Evolutionary conservation across 176 grass and related monocot species (phyloP), one percentile per base, ranked within the genome.

Genomic region (Rhynchospora tenuis): DNA sequence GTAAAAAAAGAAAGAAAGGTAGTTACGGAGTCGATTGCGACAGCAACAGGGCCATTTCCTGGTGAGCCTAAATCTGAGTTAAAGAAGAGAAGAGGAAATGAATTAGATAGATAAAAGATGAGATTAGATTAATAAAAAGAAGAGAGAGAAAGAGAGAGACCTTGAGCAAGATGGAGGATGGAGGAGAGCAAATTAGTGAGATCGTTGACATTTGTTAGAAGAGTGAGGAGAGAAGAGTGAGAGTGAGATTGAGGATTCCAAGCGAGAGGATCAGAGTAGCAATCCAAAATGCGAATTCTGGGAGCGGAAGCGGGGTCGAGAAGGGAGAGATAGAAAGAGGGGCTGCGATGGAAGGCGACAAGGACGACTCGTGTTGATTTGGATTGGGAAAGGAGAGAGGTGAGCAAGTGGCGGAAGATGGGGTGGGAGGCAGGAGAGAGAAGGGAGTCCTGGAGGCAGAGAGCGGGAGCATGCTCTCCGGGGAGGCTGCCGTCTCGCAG

Each of bases 241-340:
- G 55, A 52, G 11, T 38, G 81, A 48, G 65, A 66, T 43, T 17
- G 54, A 85, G 88, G 46, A 28, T 98, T 95, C 96, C 96, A 98
- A 42, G 91, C 96, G 60, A 95, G 83, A 8, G 96, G 93, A 79
- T 98, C 93, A 19, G 89, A 89, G 74, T 91, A 95, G 88, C 91
- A 98, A 88, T 98, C 96, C 78, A 95, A 58, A 76, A 98, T 84
- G 8, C 84, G 73, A 47, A 93, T 84, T 58, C 95, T 94, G 78
- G 17, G 17, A 67, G n/a, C n/a, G n/a, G n/a, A 67, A 38, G 73
- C 72, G 0, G 73, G 42, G 0, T 50, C 80, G 63, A 95, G 85
- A 46, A 91, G 78, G 62, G 93, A 56, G 12, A 91, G 57, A 67
- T 95, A 98, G 85, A 83, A 92, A 9, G 81, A 60, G 3, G 92